Percentiles rank a stretch among this genome's conserved stretches.
Conservation (phyloP, 78 protist genomes). For the Polysphondylium violaceum region DNA sequence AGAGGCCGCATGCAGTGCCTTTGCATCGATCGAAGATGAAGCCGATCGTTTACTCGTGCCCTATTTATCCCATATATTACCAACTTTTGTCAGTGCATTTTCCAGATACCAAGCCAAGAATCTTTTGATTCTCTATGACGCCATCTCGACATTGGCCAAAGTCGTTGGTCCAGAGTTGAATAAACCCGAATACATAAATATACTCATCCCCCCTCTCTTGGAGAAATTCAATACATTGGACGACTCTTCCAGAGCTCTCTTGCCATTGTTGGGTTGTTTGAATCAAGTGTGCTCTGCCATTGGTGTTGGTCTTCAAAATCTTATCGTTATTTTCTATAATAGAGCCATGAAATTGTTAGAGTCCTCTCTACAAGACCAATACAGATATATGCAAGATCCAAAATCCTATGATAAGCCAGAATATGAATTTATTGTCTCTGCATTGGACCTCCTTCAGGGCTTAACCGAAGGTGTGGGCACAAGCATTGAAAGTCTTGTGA, state of each 20-base stretch:
- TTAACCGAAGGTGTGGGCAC: constrained; percentile 87
- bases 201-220: constrained; percentile 88
- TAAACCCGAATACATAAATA: constrained; percentile 57
- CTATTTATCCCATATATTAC: constrained; percentile 69
- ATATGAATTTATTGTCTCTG: constrained; percentile 82
- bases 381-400: not conserved
- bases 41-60: constrained; percentile 63
- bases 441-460: constrained; percentile 90
- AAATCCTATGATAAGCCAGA: constrained; percentile 13
- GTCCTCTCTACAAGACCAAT: not conserved
- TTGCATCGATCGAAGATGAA: constrained; percentile 92
- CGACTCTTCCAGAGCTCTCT: constrained; percentile 79
- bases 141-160: constrained; percentile 89
- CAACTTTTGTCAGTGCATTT: constrained; percentile 84
- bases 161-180: constrained; percentile 84
- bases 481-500: constrained; percentile 79
- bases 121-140: constrained; percentile 89
- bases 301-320: constrained; percentile 51
- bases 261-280: constrained; percentile 93
- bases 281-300: constrained; percentile 86
- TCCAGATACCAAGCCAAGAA: constrained; percentile 87
- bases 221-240: constrained; percentile 72
- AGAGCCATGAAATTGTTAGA: constrained; percentile 66
- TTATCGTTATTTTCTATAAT: constrained; percentile 34
- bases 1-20: constrained; percentile 94